Evolutionary conservation across 176 grass and related monocot genomes (phyloP), one percentile per base, ranked within the genome.

Genomic region (Musa beccarii): DNA sequence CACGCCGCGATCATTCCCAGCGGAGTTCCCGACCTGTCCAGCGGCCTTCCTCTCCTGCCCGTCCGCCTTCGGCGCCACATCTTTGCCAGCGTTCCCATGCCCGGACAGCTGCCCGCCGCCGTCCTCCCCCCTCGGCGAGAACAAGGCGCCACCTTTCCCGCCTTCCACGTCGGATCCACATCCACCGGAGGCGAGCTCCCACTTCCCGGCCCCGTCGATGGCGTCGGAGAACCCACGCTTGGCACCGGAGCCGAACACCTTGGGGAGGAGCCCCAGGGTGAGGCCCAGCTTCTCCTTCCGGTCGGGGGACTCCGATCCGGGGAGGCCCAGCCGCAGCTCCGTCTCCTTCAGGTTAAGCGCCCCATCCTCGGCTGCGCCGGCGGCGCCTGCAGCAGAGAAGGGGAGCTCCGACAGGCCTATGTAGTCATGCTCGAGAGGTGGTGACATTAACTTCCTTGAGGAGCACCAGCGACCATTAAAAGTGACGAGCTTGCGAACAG

Each of bases 351-450:
- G 87, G 73, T 96, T 70, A 16, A 70, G 68, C 11, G 34, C 43
- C 43, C 68, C 74, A 66, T 55, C 73, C 63, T 54, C 63, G 70
- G 59, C 66, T 2, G 17, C 57, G 57, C 57, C 77, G 52, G 13
- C 77, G 54, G 63, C 77, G 65, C 34, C 56, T 6, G 1, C 67
- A 43, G 20, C 74, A 12, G 78, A 54, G 25, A 54, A 20, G 49
- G 11, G 34, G 64, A 81, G 68, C 81, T 79, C 81, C 69, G 86
- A 89, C 81, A 92, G 82, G 82, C 90, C 90, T 89, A 92, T 89
- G 88, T 95, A 90, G 80, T 91, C 88, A 82, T 91, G 90, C 80
- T 97, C 88, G 79, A 86, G 90, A 72, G 88, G 88, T 76, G 88
- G 94, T 85, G 94, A 91, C 94, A 97, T 97, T 28, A 71, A 59